A percentile compares a stretch with the other conserved stretches of the same genome.
These are phyloP conservation scores for Pseudogymnoascus sp. DNA, from an alignment of 2,329 filamentous ascomycete species.

Conservation along the genomic window DNA sequence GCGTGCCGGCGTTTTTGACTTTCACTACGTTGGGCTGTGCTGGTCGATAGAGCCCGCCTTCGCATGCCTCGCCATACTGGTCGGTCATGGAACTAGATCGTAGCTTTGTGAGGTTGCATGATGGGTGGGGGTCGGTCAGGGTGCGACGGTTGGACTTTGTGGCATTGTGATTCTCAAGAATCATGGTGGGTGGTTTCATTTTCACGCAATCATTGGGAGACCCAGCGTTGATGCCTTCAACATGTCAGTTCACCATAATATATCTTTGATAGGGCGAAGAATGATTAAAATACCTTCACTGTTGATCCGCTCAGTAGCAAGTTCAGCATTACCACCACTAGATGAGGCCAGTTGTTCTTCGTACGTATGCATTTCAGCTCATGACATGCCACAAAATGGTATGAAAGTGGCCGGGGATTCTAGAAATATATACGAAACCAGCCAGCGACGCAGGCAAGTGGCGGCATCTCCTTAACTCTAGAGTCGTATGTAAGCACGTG, in stretches of 20 bases:
- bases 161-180: not conserved
- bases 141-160: not conserved
- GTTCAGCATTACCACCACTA: not conserved
- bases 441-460: not conserved
- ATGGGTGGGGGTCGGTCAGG: not conserved
- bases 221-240: not conserved
- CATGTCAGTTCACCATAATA: not conserved
- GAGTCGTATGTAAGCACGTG: not conserved
- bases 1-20: not conserved
- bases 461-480: not conserved
- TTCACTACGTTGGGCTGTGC: slow-evolving; percentile 1
- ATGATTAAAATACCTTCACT: not conserved
- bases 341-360: not conserved
- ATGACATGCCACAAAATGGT: not conserved
- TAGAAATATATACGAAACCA: slow-evolving; percentile 11
- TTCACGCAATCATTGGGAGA: not conserved
- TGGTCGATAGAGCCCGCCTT: not conserved
- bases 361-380: not conserved
- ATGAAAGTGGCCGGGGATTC: no score
- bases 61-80: not conserved
- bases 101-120: not conserved
- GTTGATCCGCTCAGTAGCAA: not conserved
- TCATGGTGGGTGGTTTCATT: not conserved
- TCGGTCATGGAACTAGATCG: not conserved
- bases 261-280: not conserved